phyloP scores from a whole-genome alignment of 169 alveolate species.

The Eimeria nieschulzi region DNA sequence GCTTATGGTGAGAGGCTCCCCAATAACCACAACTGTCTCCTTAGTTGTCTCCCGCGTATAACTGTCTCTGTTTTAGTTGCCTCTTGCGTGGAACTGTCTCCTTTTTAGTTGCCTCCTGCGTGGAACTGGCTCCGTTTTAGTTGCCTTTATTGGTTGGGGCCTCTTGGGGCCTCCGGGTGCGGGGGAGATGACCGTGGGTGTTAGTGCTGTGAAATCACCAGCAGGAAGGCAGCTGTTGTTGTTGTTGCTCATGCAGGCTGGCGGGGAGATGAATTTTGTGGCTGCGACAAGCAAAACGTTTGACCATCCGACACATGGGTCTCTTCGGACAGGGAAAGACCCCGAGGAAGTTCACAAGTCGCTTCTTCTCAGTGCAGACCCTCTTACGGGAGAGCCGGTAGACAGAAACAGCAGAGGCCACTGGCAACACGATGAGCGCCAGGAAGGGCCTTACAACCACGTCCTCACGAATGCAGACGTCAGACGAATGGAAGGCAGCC shows the following conservation, averaged over 20 bases:
- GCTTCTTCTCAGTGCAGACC: constrained; percentile 6
- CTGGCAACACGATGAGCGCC: constrained; percentile 51
- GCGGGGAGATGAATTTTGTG: constrained; percentile 34
- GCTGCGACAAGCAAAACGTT: constrained; percentile 66
- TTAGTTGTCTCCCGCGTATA: not conserved
- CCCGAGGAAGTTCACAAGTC: not conserved
- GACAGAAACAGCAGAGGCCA: constrained; percentile 9
- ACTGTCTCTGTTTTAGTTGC: not conserved
- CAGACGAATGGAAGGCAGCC: not conserved
- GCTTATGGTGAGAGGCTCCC: constrained; percentile 1
- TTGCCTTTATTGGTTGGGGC: not conserved
- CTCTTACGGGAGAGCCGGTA: constrained; percentile 9
- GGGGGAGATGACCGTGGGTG: too few species aligned
- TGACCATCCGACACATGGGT: constrained; percentile 65
- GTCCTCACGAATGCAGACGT: not conserved
- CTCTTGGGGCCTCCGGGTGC: not conserved
- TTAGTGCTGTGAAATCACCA: too few species aligned
- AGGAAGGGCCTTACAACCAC: not conserved
- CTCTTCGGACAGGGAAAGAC: constrained; percentile 20
- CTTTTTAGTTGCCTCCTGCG: not conserved
- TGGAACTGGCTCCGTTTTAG: too few species aligned
- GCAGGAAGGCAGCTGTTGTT: not conserved
- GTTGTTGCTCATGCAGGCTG: constrained; percentile 51
- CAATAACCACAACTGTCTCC: not conserved
- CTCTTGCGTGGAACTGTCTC: not conserved